Base-by-base conservation (phyloP, 1,139 yeast species). In the Hyphopichia khmerensis region DNA sequence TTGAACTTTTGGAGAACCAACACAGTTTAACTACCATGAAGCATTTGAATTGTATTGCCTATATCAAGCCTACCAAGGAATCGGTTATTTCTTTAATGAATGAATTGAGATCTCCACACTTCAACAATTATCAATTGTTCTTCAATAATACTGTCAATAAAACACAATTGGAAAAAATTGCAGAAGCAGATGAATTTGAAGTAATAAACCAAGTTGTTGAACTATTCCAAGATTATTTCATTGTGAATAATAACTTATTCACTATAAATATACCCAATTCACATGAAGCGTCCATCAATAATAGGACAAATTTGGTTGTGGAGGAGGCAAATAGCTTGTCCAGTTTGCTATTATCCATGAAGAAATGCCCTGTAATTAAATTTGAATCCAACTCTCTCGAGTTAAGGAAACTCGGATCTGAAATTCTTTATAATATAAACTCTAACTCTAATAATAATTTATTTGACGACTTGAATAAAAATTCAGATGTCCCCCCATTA, bases 111-210 rank as follows among this genome's bases (percentile, higher is more conserved):
- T 70, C 74, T 42, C 99, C 99, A 0, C 90, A 84, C 55, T 95
- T 89, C 64, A 78, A 83, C 35, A 75, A 73, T 31, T 93, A 93
- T 62, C 84, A 84, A 53, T 61, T 93, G 23, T 89, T 72, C 52
- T 87, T 91, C 70, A 87, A 82, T 60, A 90, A 90, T 60, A 70
- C 82, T 19, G 75, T 90, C 29, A 73, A 80, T 42, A 91, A 91
- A 63, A 72, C 82, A 30, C 87, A 87, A 48, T 64, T 93, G 50
- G 99, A 95, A 59, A 75, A 86, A 43, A 60, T 93, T 33, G 99
- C 99, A 0, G 96, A 89, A 60, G 79, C 88, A 2, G 99, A 93
- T 62, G 95, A 88, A 57, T 75, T 82, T 54, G 99, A 91, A 57
- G 80, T 82, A 6, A 87, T 95, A 8, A 67, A 76, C 4, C 79